These are phyloP conservation scores for Firmiana major DNA, from an alignment of 345 rosid genomes.

Conservation along the genomic window DNA sequence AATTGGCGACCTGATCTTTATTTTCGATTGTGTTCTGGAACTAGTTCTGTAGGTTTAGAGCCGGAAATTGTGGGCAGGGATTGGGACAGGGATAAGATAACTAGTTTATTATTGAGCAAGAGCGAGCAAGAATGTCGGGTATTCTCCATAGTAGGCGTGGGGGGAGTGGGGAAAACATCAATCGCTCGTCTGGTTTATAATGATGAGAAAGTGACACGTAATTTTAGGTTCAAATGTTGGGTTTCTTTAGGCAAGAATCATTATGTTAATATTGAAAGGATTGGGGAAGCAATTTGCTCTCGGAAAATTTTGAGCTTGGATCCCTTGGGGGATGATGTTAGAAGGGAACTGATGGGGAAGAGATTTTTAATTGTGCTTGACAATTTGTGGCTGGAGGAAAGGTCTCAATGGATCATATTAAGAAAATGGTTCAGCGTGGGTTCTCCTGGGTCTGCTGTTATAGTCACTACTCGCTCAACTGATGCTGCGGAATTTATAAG, in stretches of 20 bases:
- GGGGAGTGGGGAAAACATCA: conserved; percentile 10
- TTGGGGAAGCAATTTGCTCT: background rate
- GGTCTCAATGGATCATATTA: background rate
- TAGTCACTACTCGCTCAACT: conserved; percentile 17
- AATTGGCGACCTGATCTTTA: conserved; percentile 8
- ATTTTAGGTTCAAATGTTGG: conserved; percentile 15
- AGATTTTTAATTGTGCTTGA: conserved; percentile 25
- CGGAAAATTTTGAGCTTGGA: background rate
- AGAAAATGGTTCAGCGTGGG: background rate
- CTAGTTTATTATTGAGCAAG: conserved; percentile 16
- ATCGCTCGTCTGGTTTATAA: conserved; percentile 1
- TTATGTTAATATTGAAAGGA: background rate
- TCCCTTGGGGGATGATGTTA: background rate
- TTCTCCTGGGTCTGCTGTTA: conserved; percentile 9
- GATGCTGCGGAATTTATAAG: conserved; percentile 9
- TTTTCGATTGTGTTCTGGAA: background rate
- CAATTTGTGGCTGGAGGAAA: conserved; percentile 20
- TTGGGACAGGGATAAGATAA: conserved; percentile 23
- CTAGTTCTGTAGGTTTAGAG: background rate
- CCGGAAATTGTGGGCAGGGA: conserved; percentile 24
- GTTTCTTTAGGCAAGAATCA: conserved; percentile 5
- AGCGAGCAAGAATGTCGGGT: background rate
- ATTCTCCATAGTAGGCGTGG: background rate
- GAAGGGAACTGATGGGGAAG: conserved; percentile 6
- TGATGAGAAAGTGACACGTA: background rate